phyloP scores from a whole-genome alignment of 2,329 filamentous ascomycete genomes.

The Colletotrichum ledebouriae region DNA sequence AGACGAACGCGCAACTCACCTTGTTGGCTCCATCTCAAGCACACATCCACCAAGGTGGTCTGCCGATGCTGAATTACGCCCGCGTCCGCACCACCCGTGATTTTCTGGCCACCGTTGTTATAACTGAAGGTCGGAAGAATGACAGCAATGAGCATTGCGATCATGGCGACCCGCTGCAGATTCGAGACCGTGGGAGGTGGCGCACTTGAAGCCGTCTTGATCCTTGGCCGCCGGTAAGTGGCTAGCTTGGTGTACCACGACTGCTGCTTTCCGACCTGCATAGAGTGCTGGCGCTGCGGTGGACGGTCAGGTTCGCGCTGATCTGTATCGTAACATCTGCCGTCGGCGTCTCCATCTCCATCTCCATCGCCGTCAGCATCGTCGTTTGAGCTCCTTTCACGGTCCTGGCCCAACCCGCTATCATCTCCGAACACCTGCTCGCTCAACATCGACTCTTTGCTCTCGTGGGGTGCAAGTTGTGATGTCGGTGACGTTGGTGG shows the following conservation, averaged over 20 bases:
- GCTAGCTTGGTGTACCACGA: conserved; percentile 60
- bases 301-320: conserved; percentile 27
- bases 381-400: conserved; percentile 31
- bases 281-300: conserved; percentile 45
- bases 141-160: conserved; percentile 64
- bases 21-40: conserved; percentile 76
- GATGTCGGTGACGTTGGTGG: conserved; percentile 4
- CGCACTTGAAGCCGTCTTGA: conserved; percentile 59
- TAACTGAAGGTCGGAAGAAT: conserved; percentile 63
- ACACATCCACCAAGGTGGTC: conserved; percentile 59
- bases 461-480: conserved; percentile 26
- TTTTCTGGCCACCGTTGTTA: conserved; percentile 55
- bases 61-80: conserved; percentile 55
- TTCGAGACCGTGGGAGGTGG: conserved; percentile 57
- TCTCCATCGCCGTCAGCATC: conserved; percentile 43
- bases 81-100: conserved; percentile 61
- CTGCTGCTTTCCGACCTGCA: conserved; percentile 42
- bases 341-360: conserved; percentile 42
- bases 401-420: conserved; percentile 44
- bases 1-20: conserved; percentile 52
- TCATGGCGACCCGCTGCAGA: conserved; percentile 60
- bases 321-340: conserved; percentile 40
- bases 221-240: conserved; percentile 55
- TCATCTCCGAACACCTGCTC: conserved; percentile 51
- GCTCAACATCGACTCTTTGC: conserved; percentile 41